A percentile compares a stretch with the other conserved stretches of the same genome.
Conservation (phyloP, 257 asterid genomes). For the Anisodus tanguticus region DNA sequence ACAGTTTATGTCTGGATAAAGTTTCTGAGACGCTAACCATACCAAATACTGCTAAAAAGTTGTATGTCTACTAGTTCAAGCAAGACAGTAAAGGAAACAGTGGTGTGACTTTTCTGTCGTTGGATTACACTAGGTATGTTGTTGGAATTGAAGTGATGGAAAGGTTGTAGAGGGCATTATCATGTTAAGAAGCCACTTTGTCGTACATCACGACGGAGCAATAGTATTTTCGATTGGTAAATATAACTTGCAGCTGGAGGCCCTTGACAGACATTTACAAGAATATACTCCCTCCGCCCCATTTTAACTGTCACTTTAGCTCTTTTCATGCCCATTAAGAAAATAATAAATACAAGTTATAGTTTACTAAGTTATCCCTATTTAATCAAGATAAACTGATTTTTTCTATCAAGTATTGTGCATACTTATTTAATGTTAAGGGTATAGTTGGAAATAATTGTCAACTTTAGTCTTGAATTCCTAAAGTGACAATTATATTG, state of each 20-base stretch:
- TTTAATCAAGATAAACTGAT: too few species aligned
- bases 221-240: background rate
- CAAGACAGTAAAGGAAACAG: background rate
- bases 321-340: too few species aligned
- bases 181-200: background rate
- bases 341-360: too few species aligned
- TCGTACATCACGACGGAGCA: background rate
- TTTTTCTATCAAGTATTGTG: too few species aligned
- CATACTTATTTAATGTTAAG: too few species aligned
- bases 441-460: too few species aligned
- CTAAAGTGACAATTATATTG: too few species aligned
- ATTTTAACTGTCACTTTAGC: too few species aligned
- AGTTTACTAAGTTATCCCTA: too few species aligned
- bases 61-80: background rate
- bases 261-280: background rate
- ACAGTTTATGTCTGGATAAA: background rate
- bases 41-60: background rate
- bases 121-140: background rate
- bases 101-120: background rate
- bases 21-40: slow-evolving; percentile 18
- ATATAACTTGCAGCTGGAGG: slow-evolving; percentile 16
- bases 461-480: too few species aligned
- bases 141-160: background rate
- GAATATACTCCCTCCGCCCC: background rate
- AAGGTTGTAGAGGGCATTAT: slow-evolving; percentile 6